phyloP scores from a whole-genome alignment of 148 eudicot genomes.

The Tetragonia tetragonoides region DNA sequence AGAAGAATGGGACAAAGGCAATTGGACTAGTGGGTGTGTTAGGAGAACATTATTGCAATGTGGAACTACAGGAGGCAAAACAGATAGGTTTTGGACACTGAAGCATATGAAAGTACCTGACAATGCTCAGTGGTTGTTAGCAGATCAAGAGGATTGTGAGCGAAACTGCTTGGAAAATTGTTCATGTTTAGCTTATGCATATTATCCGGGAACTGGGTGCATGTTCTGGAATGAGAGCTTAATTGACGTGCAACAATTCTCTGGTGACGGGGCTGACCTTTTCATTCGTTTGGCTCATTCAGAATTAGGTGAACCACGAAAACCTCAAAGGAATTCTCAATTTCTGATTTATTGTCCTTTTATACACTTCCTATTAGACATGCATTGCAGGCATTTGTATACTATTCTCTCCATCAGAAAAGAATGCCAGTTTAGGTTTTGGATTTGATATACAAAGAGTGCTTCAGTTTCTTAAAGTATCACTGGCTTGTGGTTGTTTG shows the following conservation, averaged over 20 bases:
- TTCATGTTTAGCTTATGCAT: conserved; percentile 44
- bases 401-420: too few species aligned
- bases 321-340: too few species aligned
- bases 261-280: conserved; percentile 31
- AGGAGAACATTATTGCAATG: conserved; percentile 37
- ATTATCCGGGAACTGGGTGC: conserved; percentile 34
- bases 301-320: conserved; percentile 23
- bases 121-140: neutral
- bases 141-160: conserved; percentile 27
- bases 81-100: conserved; percentile 43
- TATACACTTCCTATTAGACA: too few species aligned
- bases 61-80: conserved; percentile 8
- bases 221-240: conserved; percentile 43
- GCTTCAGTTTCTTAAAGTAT: too few species aligned
- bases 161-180: conserved; percentile 35
- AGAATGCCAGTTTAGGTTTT: too few species aligned
- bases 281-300: conserved; percentile 39
- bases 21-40: conserved; percentile 52
- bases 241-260: conserved; percentile 36
- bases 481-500: too few species aligned
- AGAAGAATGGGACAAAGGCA: conserved; percentile 40
- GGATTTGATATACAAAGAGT: too few species aligned
- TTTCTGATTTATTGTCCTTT: too few species aligned
- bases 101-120: conserved; percentile 43
- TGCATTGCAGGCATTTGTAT: too few species aligned